A percentile compares a stretch with the other conserved stretches of the same genome.
Conservation (phyloP, 148 eudicot species). For the Polygonum aviculare region DNA sequence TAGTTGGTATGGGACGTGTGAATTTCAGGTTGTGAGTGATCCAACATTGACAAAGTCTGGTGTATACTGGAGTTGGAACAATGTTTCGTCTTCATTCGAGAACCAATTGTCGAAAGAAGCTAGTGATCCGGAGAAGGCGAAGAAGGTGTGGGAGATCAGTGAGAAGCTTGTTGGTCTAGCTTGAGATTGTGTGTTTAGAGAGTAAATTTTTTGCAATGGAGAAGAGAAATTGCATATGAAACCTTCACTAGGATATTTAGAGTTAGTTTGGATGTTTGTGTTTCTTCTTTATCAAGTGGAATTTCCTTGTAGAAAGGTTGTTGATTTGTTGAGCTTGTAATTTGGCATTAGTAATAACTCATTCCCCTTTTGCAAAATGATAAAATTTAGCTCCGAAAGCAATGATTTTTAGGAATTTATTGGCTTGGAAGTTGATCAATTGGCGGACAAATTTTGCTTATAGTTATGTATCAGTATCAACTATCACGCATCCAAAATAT, state of each 20-base stretch:
- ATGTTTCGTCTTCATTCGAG: slow-evolving; percentile 53
- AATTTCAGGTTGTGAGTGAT: slow-evolving; percentile 49
- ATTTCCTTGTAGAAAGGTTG: background rate
- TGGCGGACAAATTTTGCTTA: background rate
- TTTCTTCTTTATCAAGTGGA: background rate
- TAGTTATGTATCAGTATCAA: background rate
- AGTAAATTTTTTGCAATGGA: background rate
- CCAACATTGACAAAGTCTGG: slow-evolving; percentile 71
- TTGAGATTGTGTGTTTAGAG: slow-evolving; percentile 10
- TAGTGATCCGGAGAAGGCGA: slow-evolving; percentile 48
- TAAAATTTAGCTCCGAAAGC: background rate
- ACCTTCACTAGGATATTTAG: background rate
- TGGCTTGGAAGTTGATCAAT: background rate
- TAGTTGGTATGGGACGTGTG: background rate
- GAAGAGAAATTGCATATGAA: background rate
- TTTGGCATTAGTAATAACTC: background rate
- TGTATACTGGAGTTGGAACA: slow-evolving; percentile 84
- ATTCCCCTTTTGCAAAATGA: background rate
- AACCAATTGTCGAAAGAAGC: slow-evolving; percentile 62
- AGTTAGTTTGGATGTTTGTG: background rate
- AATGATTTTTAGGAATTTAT: background rate
- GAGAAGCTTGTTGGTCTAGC: slow-evolving; percentile 67
- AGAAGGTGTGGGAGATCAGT: slow-evolving; percentile 60
- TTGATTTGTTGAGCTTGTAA: background rate
- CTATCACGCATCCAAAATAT: background rate